Evolutionary conservation across 495 filamentous ascomycete species (phyloP).

Genomic region (Daldinia childiae): DNA sequence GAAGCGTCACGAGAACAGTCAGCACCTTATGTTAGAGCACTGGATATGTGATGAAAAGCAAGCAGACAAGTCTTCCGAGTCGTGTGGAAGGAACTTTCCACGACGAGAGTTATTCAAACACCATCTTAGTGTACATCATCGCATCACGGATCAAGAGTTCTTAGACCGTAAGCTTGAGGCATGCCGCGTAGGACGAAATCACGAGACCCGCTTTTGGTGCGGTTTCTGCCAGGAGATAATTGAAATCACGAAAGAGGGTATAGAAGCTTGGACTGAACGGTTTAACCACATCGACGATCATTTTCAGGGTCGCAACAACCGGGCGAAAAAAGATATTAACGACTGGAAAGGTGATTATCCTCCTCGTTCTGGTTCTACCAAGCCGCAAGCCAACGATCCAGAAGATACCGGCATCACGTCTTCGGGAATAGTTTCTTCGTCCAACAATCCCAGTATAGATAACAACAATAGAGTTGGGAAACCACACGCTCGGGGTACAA

Average conservation of each 20-base stretch:
- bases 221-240: slow-evolving; percentile 79
- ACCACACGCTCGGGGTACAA: slow-evolving; percentile 4
- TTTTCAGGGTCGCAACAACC: slow-evolving; percentile 59
- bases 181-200: slow-evolving; percentile 74
- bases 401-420: slow-evolving; percentile 16
- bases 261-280: slow-evolving; percentile 74
- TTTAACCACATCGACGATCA: slow-evolving; percentile 91
- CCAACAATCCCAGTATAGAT: not conserved
- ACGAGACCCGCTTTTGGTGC: slow-evolving; percentile 83
- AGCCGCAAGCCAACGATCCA: slow-evolving; percentile 17
- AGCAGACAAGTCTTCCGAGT: slow-evolving; percentile 28
- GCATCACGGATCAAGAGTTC: slow-evolving; percentile 51
- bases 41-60: slow-evolving; percentile 74
- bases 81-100: slow-evolving; percentile 69
- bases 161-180: slow-evolving; percentile 59
- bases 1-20: slow-evolving; percentile 93
- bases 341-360: slow-evolving; percentile 52
- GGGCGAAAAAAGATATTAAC: slow-evolving; percentile 43
- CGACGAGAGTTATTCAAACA: slow-evolving; percentile 67
- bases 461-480: not conserved
- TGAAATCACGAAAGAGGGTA: slow-evolving; percentile 61
- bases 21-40: slow-evolving; percentile 78
- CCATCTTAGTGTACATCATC: slow-evolving; percentile 67
- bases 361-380: not conserved
- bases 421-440: slow-evolving; percentile 8